Evolutionary conservation across 2,329 filamentous ascomycete species (phyloP).

Genomic region (Apiospora saccharicola): DNA sequence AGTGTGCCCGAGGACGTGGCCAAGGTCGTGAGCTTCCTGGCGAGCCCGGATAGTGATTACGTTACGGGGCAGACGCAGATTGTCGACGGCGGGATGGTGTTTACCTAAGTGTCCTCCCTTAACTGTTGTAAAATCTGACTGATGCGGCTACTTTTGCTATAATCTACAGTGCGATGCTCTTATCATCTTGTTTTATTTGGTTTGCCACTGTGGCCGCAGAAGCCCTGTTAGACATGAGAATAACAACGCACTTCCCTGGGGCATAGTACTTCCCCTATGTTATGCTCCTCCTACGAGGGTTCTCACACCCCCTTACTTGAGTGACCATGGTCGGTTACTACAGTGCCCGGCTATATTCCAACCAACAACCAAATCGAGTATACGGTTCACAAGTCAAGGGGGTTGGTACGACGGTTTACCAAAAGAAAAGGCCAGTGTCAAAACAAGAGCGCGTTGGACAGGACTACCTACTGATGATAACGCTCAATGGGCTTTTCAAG

Average conservation of each 20-base stretch:
- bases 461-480: too few relatives aligned
- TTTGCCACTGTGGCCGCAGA: not conserved
- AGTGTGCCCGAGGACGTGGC: constrained; percentile 70
- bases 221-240: not conserved
- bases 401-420: not conserved
- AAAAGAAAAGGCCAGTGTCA: not conserved
- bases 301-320: not conserved
- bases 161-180: too few relatives aligned
- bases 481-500: not conserved
- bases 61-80: constrained; percentile 72
- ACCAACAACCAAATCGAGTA: not conserved
- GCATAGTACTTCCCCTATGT: too few relatives aligned
- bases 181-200: too few relatives aligned
- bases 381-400: not conserved
- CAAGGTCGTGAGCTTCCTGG: constrained; percentile 68
- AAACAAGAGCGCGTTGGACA: not conserved
- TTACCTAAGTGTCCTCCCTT: constrained; percentile 39
- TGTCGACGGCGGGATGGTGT: constrained; percentile 67
- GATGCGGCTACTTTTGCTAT: too few relatives aligned
- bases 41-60: constrained; percentile 66
- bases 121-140: not conserved
- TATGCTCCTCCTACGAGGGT: too few relatives aligned
- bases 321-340: too few relatives aligned
- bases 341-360: not conserved
- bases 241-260: too few relatives aligned